Evolutionary conservation across 2,329 filamentous ascomycete genomes (phyloP).

Genomic region (Penicillium frequentans): DNA sequence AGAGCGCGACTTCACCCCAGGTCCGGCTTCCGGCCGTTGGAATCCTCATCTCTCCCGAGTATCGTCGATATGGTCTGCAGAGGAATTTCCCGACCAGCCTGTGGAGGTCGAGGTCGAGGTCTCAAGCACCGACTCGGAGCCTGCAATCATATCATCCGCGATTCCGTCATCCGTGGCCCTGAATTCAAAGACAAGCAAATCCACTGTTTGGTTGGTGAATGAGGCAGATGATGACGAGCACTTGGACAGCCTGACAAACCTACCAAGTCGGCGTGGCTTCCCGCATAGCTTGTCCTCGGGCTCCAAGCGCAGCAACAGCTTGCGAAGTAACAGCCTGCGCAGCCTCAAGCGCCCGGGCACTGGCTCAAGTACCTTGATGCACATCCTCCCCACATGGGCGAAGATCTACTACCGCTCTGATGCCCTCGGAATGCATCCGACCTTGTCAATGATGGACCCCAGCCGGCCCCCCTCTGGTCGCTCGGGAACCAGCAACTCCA

Average conservation of each 20-base stretch:
- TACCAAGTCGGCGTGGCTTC: conserved; percentile 35
- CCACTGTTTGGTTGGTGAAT: conserved; percentile 38
- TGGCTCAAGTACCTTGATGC: conserved; percentile 45
- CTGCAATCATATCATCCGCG: conserved; percentile 24
- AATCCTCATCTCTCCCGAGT: conserved; percentile 47
- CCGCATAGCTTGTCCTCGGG: conserved; percentile 47
- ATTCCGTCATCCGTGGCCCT: conserved; percentile 26
- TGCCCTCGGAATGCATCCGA: conserved; percentile 51
- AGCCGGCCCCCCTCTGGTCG: conserved; percentile 31
- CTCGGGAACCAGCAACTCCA: conserved; percentile 32
- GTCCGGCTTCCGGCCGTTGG: conserved; percentile 37
- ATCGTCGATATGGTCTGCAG: conserved; percentile 43
- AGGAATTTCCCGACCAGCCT: conserved; percentile 29
- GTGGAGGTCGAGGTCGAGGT: conserved; percentile 21
- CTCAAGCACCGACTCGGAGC: conserved; percentile 20
- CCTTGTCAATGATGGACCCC: conserved; percentile 41
- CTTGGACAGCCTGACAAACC: conserved; percentile 37
- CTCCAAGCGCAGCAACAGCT: conserved; percentile 37
- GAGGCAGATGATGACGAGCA: conserved; percentile 35
- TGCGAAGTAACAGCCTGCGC: conserved; percentile 33
- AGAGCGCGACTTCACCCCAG: conserved; percentile 33
- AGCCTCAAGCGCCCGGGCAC: conserved; percentile 43
- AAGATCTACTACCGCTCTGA: conserved; percentile 71
- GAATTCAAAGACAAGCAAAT: conserved; percentile 23
- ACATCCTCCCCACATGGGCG: conserved; percentile 49